Evolutionary conservation across 202 grass and related monocot species (phyloP), one percentile per base, ranked within the genome.

Genomic region (Carex sylvatica): DNA sequence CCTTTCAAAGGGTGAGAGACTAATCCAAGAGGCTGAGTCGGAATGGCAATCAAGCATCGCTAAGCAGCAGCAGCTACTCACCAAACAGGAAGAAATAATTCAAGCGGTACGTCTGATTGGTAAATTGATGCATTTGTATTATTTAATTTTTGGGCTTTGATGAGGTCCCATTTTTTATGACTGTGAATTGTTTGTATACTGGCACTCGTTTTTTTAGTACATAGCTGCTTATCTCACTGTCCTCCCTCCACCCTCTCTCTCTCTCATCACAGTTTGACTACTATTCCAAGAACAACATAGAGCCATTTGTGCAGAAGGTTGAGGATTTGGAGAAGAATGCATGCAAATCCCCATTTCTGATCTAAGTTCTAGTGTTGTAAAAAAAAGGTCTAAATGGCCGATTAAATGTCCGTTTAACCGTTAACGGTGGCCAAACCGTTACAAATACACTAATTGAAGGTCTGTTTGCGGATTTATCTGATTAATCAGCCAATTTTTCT

Each of bases 21-120:
- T 92, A 77, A 67, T 83, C 64, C 83, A 76, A 4, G 88, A 91
- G 79, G 74, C 69, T 42, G 85, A 89, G 74, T 56, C n/a, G 13
- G 59, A 77, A 14, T 46, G 22, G 42, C 71, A 40, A 38, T 60
- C 66, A 52, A 87, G 69, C 33, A 67, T 52, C 14, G 36, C 51
- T 78, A 86, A 85, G 70, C 84, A 85, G 44, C 83, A 88, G 7
- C 74, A 77, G 78, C 83, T 97, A 38, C 66, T 31, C 51, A 49
- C 58, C 13, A 92, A 87, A 74, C 74, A 56, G 12, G 58, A 90
- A 28, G 46, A 85, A 72, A 83, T 94, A 82, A 65, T 58, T 20
- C 59, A 87, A 11, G 69, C 74, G 62, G 92, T 97, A 92, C 65
- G 85, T 86, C 5, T 70, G 1, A 71, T 63, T 47, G 14, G 23